Evolutionary conservation across 1,139 yeast genomes (phyloP), one percentile per base, ranked within the genome.

Genomic region (Sugiyamaella castrensis): DNA sequence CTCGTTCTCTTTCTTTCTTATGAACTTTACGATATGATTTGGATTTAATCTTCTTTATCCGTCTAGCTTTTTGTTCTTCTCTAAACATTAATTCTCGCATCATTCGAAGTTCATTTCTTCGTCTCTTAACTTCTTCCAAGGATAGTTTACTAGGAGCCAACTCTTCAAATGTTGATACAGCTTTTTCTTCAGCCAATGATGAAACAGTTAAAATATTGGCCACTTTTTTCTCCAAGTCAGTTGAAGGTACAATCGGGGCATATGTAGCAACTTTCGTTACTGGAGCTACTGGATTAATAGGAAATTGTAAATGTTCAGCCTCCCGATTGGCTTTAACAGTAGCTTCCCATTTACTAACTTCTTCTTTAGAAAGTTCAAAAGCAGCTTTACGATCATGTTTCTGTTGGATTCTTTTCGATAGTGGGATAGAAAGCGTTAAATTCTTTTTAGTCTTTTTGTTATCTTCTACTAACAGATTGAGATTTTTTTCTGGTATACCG

Each of bases 51-150:
- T 91, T 92, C 72, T 91, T 91, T 61, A 92, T 78, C 60, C 99
- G 79, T 67, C 80, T 88, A 16, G 98, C 89, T 64, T 87, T 84
- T 62, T 83, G 80, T 71, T 92, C 97, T 62, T 92, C 97, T 63
- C 98, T 79, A 70, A 89, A 92, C 95, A 92, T 87, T 55, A 92
- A 77, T 63, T 92, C 98, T 56, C 98, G 79, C 97, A 89, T 89
- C 62, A 85, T 70, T 59, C 98, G 78, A 57, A 92, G 76, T 67
- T 92, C 96, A 51, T 81, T 79, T 11, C 95, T 84, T 57, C 95
- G 79, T 63, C 82, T 80, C 53, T 74, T 73, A 71, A 91, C 71
- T 47, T 94, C 98, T 55, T 86, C 95, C 27, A 85, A 79, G 0
- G 94, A 76, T 66, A 92, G 69, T 59, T 85, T 83, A n/a, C 84